Percentiles rank a stretch among this genome's conserved stretches.
phyloP scores from a whole-genome alignment of 768 basidiomycete genomes.

The Lactarius psammicola region DNA sequence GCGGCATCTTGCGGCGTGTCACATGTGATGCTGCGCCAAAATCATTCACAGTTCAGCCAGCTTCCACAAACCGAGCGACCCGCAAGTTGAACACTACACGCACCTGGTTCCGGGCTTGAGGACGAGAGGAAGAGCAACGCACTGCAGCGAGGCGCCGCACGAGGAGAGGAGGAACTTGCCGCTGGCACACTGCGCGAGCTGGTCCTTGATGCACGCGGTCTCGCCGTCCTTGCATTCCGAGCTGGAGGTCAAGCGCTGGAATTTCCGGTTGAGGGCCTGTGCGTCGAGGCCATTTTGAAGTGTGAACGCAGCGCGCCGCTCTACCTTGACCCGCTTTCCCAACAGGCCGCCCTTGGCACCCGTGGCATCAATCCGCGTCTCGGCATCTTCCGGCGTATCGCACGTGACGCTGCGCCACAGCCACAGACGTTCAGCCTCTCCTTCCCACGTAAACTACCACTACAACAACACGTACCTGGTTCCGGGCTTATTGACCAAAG shows the following conservation, averaged over 20 bases:
- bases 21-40: slow-evolving; percentile 31
- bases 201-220: slow-evolving; percentile 22
- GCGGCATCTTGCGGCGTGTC: slow-evolving; percentile 24
- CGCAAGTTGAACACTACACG: not conserved
- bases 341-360: slow-evolving; percentile 33
- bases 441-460: not conserved
- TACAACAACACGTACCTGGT: slow-evolving; percentile 30
- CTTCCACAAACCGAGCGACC: not conserved
- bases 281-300: slow-evolving; percentile 31
- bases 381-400: slow-evolving; percentile 32
- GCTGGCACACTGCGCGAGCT: slow-evolving; percentile 30
- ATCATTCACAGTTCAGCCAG: not conserved
- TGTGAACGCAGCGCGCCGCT: slow-evolving; percentile 28
- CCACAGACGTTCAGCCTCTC: not conserved
- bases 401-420: slow-evolving; percentile 31
- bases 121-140: slow-evolving; percentile 36
- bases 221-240: slow-evolving; percentile 39
- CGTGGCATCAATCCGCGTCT: slow-evolving; percentile 29
- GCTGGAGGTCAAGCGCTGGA: slow-evolving; percentile 30
- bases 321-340: too few relatives aligned
- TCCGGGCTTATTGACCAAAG: slow-evolving; percentile 35
- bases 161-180: slow-evolving; percentile 27
- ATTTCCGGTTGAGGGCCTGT: slow-evolving; percentile 31
- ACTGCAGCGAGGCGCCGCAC: slow-evolving; percentile 26
- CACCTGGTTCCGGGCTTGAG: slow-evolving; percentile 36